Evolutionary conservation across 2,329 filamentous ascomycete species (phyloP).

Genomic region (Aspergillus aculeatinus): DNA sequence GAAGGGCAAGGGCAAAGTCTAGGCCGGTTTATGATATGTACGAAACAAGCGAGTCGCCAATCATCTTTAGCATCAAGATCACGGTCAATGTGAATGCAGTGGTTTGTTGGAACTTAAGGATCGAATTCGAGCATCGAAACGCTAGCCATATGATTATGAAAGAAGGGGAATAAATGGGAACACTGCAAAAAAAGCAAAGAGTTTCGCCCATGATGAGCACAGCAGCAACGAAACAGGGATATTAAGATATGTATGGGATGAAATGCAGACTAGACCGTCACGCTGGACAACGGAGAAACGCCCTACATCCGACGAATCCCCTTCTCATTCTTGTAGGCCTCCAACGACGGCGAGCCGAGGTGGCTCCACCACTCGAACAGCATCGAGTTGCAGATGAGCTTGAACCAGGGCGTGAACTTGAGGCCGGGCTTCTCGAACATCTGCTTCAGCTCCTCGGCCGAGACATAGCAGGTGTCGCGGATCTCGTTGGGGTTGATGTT

Average conservation of each 20-base stretch:
- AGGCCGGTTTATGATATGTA: not conserved
- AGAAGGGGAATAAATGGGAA: not conserved
- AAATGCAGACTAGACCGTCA: constrained; percentile 8
- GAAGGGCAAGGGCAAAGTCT: no score
- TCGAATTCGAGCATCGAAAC: not conserved
- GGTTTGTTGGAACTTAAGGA: not conserved
- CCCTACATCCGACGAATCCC: constrained; percentile 77
- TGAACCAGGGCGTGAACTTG: constrained; percentile 98
- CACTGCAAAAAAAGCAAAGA: not conserved
- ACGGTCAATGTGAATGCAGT: not conserved
- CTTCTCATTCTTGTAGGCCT: constrained; percentile 82
- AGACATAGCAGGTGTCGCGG: constrained; percentile 79
- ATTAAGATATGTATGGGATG: not conserved
- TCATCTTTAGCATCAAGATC: not conserved
- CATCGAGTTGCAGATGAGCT: constrained; percentile 97
- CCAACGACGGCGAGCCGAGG: constrained; percentile 70
- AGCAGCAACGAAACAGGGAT: not conserved
- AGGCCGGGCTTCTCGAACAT: constrained; percentile 79
- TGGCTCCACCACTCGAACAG: constrained; percentile 96
- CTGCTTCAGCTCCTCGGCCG: constrained; percentile 73
- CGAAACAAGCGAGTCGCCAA: not conserved
- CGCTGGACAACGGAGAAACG: not conserved
- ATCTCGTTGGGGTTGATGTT: constrained; percentile 84
- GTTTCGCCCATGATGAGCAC: not conserved
- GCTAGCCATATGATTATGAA: not conserved